Base-by-base conservation (phyloP, 2,329 filamentous ascomycete species). In the Shiraia bambusicola region DNA sequence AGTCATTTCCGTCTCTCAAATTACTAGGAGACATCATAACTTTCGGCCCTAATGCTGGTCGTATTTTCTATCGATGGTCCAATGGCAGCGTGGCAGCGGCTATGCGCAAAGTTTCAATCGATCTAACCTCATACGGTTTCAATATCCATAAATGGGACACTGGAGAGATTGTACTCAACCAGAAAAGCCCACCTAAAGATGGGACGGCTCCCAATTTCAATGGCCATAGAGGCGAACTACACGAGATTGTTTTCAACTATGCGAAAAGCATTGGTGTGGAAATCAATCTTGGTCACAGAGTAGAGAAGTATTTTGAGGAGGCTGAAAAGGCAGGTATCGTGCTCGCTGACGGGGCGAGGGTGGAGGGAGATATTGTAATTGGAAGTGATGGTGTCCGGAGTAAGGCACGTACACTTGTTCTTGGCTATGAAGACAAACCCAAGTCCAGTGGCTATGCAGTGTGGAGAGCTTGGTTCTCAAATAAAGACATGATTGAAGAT, bases 1-100 rank as follows among this genome's bases (percentile, higher is more conserved):
- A 83, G 53, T 72, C 75, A 1, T 82, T 82, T 45, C 64, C 66
- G 6, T 74, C 76, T 39, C 73, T 83, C 40, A 84, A 82, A 52
- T 65, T 71, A 3, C 72, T 84, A 0, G 81, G 81, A 37, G 78
- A 83, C 64, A 82, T 83, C 47, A 83, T 83, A 48, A 79, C 76
- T 10, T 82, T 82, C 47, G 80, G 80, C 2, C 71, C 77, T 34
- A 84, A 84, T 50, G 79, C 73, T 10, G 79, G 79, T 0, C 76
- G 80, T 28, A 83, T 84, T 51, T 81, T 83, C 54, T 60, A 76
- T 37, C 75, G 81, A 3, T 85, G 81, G 81, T 69, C 67, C 0
- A 60, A 75, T 19, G 76, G 79, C 24, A 61, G 68, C 25, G 69
- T 82, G 8, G 69, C 72, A 6, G 61, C 65, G 32, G 69, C 70